Evolutionary conservation across 2,329 filamentous ascomycete species (phyloP).

Genomic region (Madurella fahalii): DNA sequence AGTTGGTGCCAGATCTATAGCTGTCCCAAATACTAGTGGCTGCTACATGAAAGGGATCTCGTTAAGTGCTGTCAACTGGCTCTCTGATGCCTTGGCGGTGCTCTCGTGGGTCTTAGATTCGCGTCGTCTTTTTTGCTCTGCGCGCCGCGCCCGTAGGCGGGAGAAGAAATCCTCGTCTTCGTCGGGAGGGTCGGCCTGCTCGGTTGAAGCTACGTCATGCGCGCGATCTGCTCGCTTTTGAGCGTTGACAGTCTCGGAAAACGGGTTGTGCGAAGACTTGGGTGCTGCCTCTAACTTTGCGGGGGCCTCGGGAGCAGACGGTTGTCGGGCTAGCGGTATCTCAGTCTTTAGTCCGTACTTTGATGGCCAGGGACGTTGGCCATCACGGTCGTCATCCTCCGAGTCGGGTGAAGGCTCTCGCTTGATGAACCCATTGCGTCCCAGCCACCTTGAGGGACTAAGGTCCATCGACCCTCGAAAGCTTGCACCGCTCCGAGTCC

Average conservation of each 20-base stretch:
- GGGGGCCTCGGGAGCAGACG: background rate
- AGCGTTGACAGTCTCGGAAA: background rate
- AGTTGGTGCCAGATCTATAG: too few relatives aligned
- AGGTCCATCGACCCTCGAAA: background rate
- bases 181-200: background rate
- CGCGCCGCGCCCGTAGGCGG: slow-evolving; percentile 17
- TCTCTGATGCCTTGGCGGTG: slow-evolving; percentile 13
- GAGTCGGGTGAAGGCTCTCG: slow-evolving; percentile 3
- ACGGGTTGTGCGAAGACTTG: background rate
- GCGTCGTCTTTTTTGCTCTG: slow-evolving; percentile 16
- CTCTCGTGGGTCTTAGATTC: slow-evolving; percentile 2
- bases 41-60: slow-evolving; percentile 22
- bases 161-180: slow-evolving; percentile 23
- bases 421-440: background rate
- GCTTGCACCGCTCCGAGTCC: slow-evolving; percentile 1
- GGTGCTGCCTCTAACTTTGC: background rate
- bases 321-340: background rate
- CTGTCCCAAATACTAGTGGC: too few relatives aligned
- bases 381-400: slow-evolving; percentile 19
- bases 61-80: slow-evolving; percentile 12
- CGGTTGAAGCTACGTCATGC: background rate
- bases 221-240: background rate
- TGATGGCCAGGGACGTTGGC: slow-evolving; percentile 3
- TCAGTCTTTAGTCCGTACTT: background rate
- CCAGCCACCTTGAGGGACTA: slow-evolving; percentile 1